Base-by-base conservation (phyloP, 225 moss, liverwort and hornwort species). In the Ulota crispa region DNA sequence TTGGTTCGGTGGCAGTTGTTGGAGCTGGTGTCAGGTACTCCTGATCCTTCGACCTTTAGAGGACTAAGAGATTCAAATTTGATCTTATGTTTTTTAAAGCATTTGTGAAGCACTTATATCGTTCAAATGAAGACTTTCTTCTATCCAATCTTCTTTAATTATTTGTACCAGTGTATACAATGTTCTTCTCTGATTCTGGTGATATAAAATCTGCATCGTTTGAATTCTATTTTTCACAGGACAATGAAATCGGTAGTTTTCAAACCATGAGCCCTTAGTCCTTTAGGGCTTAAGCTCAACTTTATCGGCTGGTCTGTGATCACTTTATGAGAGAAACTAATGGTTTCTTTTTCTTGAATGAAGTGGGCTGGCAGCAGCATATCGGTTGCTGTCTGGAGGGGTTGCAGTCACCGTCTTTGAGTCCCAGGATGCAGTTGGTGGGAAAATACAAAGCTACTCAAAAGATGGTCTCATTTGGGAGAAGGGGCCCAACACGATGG, bases 291-390 rank as follows among this genome's bases (percentile, higher is more conserved):
- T 15, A 21, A 43, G 9, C 11, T 60, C 19, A 27, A 7, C 14
- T 43, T 36, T 15, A n/a, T 61, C 20, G 42, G 14, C 54, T 80
- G 72, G 6, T 41, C 8, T 71, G 30, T 74, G 66, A 72, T 64
- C 45, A 30, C 23, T 75, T 64, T 24, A 10, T 36, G 36, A 77
- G 45, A 68, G 28, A 26, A 64, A 10, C 24, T 85, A 36, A 85
- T 68, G 36, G 18, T 42, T 72, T 75, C 64, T 31, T 62, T 61
- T 85, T 62, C 52, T 78, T 75, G 76, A 73, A 70, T n/a, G 36
- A 81, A 93, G 95, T 91, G 95, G 92, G 71, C 81, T 95, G 69
- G 93, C 93, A 72, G 92, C 95, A 86, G 95, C 95, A 6, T 91
- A 92, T 83, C 88, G 92, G 21, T 80, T 95, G 37, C 75, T 84